Base-by-base conservation (phyloP, 768 basidiomycete species). In the Pleurotus tuber-regium region DNA sequence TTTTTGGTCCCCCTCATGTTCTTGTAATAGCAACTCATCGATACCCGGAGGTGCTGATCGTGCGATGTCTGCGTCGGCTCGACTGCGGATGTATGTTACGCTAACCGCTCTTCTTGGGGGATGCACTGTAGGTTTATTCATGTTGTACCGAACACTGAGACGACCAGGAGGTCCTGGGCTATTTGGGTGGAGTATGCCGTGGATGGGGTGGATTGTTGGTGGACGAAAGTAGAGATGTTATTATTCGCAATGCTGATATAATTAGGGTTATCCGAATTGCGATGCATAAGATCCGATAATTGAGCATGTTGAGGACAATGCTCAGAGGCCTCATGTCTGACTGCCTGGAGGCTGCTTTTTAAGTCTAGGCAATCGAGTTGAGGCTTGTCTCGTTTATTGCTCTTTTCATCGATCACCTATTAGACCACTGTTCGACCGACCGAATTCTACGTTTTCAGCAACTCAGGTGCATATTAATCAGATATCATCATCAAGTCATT, bases 11-110 rank as follows among this genome's bases (percentile, higher is more conserved):
- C 44, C 52, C 53, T 42, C 25, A 53, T 47, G 50, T 54, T 33
- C 48, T 29, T 31, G 21, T 48, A 53, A 19, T 54, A 88, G 87
- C 50, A 67, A 79, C 57, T 67, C 77, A 30, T 78, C 87, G 28
- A 86, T 89, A 63, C 92, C 91, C 53, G 92, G 92, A 29, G 90
- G 91, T n/a, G 78, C 78, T 52, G 89, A 92, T 55, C 86, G 88
- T 43, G 84, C 86, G 33, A 66, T 90, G 75, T 82, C 84, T 50
- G 75, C 86, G 11, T 78, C 83, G 40, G 78, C 82, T 57, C 78
- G 83, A 59, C 64, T 93, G 60, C 79, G 83, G 66, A 82, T 77
- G 72, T 89, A 89, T 65, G 70, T 91, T 55, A 82, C 82, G 43
- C 53, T 88, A 56, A 86, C 87, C 16, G 89, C 88, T 50, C 57